Percentiles rank a stretch among this genome's conserved stretches.
These are phyloP conservation scores for Trichoderma citrinoviride DNA, from an alignment of 2,329 filamentous ascomycete species.

Conservation along the genomic window DNA sequence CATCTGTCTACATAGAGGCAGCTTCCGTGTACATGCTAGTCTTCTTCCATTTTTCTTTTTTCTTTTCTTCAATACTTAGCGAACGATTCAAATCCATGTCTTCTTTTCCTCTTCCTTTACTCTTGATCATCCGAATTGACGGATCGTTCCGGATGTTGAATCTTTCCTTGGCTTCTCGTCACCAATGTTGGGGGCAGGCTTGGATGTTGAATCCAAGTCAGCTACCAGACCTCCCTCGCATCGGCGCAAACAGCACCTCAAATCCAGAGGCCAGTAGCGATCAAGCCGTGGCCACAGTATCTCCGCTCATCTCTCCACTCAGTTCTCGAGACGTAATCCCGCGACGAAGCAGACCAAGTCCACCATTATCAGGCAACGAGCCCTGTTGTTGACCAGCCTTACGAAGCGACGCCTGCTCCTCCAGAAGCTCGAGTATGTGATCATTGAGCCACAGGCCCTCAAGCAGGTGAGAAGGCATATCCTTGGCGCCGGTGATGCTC, in stretches of 20 bases:
- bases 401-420: constrained; percentile 35
- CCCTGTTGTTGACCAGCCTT: background rate
- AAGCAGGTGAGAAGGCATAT: constrained; percentile 55
- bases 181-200: background rate
- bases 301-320: constrained; percentile 61
- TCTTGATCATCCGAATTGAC: background rate
- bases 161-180: no score
- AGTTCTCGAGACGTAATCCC: constrained; percentile 54
- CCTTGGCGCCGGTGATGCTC: constrained; percentile 59
- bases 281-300: constrained; percentile 43
- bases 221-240: background rate
- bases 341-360: constrained; percentile 33
- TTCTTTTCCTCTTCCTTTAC: background rate
- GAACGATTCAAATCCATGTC: background rate
- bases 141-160: no score
- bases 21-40: background rate
- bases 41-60: no score
- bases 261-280: background rate
- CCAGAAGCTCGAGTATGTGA: constrained; percentile 57
- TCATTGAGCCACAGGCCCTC: constrained; percentile 60
- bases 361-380: constrained; percentile 17
- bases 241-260: background rate
- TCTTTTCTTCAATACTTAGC: background rate
- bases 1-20: background rate
- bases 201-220: constrained; percentile 24